Percentiles rank a stretch among this genome's conserved stretches.
Evolutionary conservation across 768 basidiomycete species (phyloP).

Genomic region (Fistulinella prunicolor): DNA sequence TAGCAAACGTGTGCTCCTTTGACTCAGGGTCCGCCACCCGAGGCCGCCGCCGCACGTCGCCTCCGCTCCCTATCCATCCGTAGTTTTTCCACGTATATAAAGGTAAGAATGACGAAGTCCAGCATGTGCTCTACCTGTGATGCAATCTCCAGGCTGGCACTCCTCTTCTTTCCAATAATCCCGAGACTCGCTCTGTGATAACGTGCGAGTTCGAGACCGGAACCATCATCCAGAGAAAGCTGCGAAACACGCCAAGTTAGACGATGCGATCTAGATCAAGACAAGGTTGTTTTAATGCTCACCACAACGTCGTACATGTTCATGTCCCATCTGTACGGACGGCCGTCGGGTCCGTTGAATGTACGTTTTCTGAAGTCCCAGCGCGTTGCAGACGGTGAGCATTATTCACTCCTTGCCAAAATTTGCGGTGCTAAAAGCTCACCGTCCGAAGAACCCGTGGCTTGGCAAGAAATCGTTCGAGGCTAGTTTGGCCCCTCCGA

Average conservation of each 20-base stretch:
- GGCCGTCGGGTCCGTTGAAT: slow-evolving; percentile 34
- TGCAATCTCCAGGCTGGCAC: slow-evolving; percentile 21
- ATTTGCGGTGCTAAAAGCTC: background rate
- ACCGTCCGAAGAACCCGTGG: slow-evolving; percentile 18
- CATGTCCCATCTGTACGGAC: slow-evolving; percentile 33
- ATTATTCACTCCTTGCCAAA: too few relatives aligned
- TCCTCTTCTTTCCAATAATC: slow-evolving; percentile 22
- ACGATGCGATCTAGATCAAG: background rate
- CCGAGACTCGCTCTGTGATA: slow-evolving; percentile 24
- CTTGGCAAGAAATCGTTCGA: slow-evolving; percentile 24
- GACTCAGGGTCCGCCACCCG: slow-evolving; percentile 16
- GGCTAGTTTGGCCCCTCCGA: slow-evolving; percentile 25
- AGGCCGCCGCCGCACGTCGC: background rate
- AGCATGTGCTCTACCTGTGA: slow-evolving; percentile 24
- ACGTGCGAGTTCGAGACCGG: slow-evolving; percentile 14
- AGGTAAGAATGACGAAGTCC: slow-evolving; percentile 27
- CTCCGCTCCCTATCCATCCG: slow-evolving; percentile 24
- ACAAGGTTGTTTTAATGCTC: background rate
- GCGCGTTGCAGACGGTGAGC: background rate
- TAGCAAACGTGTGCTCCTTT: too few relatives aligned
- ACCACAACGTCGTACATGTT: slow-evolving; percentile 9
- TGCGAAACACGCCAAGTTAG: background rate
- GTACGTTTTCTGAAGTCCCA: slow-evolving; percentile 18
- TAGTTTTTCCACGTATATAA: slow-evolving; percentile 32
- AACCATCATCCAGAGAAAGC: slow-evolving; percentile 21